phyloP scores from a whole-genome alignment of 495 filamentous ascomycete species.

The Aspergillus cristatus region DNA sequence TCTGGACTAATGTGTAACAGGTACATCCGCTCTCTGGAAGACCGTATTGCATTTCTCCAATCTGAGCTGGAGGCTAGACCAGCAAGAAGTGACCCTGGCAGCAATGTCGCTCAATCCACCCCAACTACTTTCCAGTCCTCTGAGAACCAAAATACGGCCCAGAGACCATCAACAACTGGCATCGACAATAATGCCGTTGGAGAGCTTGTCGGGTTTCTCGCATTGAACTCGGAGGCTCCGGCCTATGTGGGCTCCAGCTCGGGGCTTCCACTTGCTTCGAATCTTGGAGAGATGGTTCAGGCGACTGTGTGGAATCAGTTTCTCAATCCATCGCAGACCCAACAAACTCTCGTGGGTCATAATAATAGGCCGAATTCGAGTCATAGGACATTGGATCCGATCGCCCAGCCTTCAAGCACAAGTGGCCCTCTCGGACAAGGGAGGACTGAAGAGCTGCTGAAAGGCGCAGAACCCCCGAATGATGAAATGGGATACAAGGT shows the following conservation, averaged over 20 bases:
- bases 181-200: constrained; percentile 37
- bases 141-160: constrained; percentile 15
- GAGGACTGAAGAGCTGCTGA: constrained; percentile 31
- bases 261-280: constrained; percentile 38
- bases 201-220: constrained; percentile 43
- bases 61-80: constrained; percentile 20
- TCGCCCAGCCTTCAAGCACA: constrained; percentile 4
- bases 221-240: constrained; percentile 39
- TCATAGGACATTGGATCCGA: constrained; percentile 2
- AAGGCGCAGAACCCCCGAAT: constrained; percentile 38
- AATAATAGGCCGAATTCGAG: not conserved
- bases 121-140: constrained; percentile 18
- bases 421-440: constrained; percentile 9
- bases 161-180: constrained; percentile 13
- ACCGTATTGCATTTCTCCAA: constrained; percentile 39
- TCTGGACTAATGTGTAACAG: constrained; percentile 7
- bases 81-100: constrained; percentile 9
- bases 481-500: constrained; percentile 40
- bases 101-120: constrained; percentile 10
- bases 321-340: constrained; percentile 25
- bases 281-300: constrained; percentile 46
- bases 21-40: constrained; percentile 39
- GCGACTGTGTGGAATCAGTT: constrained; percentile 45
- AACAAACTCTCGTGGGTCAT: constrained; percentile 12
- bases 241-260: constrained; percentile 47